phyloP scores from a whole-genome alignment of 139 green algal genomes.

The Trebouxia sp. region DNA sequence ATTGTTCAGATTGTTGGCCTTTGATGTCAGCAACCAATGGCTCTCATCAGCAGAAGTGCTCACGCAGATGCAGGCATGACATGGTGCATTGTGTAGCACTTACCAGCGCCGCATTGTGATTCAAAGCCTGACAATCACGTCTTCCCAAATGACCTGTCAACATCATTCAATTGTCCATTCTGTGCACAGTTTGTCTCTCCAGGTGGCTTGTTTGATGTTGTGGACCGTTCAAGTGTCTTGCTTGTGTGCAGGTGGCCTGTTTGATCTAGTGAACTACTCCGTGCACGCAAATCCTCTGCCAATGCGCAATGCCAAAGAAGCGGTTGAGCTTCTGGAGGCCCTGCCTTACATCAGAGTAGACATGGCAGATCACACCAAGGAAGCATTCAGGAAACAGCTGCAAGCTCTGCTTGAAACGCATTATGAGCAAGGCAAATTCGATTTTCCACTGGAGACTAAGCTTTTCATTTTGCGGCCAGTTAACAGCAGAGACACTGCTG shows the following conservation, averaged over 20 bases:
- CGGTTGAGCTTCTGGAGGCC: slow-evolving; percentile 2
- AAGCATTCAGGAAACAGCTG: slow-evolving; percentile 11
- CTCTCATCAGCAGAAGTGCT: too few relatives aligned
- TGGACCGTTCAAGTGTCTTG: too few relatives aligned
- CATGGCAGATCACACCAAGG: slow-evolving; percentile 5
- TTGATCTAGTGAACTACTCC: slow-evolving; percentile 21
- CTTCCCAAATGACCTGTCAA: too few relatives aligned
- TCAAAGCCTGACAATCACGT: too few relatives aligned
- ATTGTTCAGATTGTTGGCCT: too few relatives aligned
- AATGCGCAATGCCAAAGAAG: slow-evolving; percentile 17
- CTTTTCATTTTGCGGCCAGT: slow-evolving; percentile 14
- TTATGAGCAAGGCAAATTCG: not conserved
- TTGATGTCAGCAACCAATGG: too few relatives aligned
- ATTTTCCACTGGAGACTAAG: slow-evolving; percentile 27
- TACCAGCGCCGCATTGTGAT: too few relatives aligned
- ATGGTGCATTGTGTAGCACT: too few relatives aligned
- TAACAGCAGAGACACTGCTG: not conserved
- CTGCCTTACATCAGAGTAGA: slow-evolving; percentile 26
- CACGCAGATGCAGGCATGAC: too few relatives aligned
- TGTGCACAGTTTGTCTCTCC: too few relatives aligned
- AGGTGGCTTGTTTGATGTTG: too few relatives aligned
- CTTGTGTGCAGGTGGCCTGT: slow-evolving; percentile 13
- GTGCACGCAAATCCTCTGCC: slow-evolving; percentile 18
- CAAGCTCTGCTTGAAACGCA: slow-evolving; percentile 12
- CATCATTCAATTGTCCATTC: too few relatives aligned